phyloP scores from a whole-genome alignment of 2,329 filamentous ascomycete species.

The Alternaria longipes region DNA sequence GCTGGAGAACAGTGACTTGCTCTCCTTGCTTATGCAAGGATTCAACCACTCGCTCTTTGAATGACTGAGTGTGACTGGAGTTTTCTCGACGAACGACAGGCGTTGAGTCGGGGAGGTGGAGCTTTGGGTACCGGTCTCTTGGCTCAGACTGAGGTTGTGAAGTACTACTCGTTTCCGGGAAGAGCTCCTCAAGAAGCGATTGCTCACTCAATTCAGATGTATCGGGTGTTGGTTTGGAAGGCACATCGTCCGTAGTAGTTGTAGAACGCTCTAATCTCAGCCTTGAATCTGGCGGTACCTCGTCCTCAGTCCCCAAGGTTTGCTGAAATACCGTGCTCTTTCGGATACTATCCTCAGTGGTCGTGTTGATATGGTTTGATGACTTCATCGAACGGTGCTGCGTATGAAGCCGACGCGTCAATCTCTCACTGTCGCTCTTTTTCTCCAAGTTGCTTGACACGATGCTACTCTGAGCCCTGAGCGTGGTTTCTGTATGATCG shows the following conservation, averaged over 20 bases:
- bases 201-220: constrained; percentile 32
- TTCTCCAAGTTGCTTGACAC: background rate
- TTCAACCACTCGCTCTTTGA: constrained; percentile 32
- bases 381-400: constrained; percentile 26
- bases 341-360: background rate
- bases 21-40: constrained; percentile 38
- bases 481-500: background rate
- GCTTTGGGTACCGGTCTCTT: constrained; percentile 39
- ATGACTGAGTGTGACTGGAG: constrained; percentile 10
- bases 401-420: constrained; percentile 24
- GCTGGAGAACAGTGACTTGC: constrained; percentile 59
- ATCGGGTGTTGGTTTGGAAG: constrained; percentile 7
- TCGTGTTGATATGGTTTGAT: constrained; percentile 12
- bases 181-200: constrained; percentile 61
- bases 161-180: constrained; percentile 58
- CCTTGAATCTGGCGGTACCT: background rate
- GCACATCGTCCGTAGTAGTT: background rate
- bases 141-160: constrained; percentile 24
- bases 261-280: background rate
- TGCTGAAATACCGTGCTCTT: background rate
- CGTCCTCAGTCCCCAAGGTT: background rate
- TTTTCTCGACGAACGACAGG: constrained; percentile 21
- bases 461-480: background rate
- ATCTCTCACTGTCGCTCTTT: constrained; percentile 19
- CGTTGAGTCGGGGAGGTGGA: constrained; percentile 32